These are phyloP conservation scores for Spinacia oleracea DNA, from an alignment of 179 eudicot species.

Conservation along the genomic window DNA sequence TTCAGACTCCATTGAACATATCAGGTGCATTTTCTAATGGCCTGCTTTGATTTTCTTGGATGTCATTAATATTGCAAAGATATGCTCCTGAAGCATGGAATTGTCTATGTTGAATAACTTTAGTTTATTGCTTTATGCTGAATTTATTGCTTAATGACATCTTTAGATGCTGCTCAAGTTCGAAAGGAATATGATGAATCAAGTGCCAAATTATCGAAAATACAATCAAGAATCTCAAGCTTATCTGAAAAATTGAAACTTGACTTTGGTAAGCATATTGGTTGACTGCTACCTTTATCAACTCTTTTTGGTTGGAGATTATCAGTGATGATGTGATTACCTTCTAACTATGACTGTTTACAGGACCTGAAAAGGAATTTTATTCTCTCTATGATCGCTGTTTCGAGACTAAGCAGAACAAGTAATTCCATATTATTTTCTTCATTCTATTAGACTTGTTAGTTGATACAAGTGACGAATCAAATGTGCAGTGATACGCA, in stretches of 20 bases:
- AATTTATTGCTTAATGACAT: conserved; percentile 18
- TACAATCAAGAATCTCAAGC: conserved; percentile 88
- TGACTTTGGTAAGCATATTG: conserved; percentile 73
- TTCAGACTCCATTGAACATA: conserved; percentile 78
- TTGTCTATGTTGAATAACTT: neutral
- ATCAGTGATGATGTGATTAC: conserved; percentile 3
- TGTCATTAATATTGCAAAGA: conserved; percentile 1
- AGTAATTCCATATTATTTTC: conserved; percentile 42
- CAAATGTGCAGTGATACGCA: neutral
- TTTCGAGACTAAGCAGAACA: conserved; percentile 86
- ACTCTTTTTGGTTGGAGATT: conserved; percentile 2
- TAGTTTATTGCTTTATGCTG: conserved; percentile 7
- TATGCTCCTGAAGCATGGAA: neutral
- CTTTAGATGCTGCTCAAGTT: conserved; percentile 80
- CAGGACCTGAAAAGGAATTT: conserved; percentile 94
- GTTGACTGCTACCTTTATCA: neutral
- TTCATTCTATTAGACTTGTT: neutral
- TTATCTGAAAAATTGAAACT: conserved; percentile 75
- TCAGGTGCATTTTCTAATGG: conserved; percentile 51
- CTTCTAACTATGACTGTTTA: conserved; percentile 21
- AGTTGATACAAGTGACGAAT: neutral
- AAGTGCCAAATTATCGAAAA: conserved; percentile 75
- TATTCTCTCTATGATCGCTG: conserved; percentile 86
- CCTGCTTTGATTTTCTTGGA: conserved; percentile 2
- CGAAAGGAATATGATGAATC: conserved; percentile 94